A percentile compares a stretch with the other conserved stretches of the same genome.
Conservation (phyloP, 176 grass and related monocot genomes). For the Aechmea fasciata region DNA sequence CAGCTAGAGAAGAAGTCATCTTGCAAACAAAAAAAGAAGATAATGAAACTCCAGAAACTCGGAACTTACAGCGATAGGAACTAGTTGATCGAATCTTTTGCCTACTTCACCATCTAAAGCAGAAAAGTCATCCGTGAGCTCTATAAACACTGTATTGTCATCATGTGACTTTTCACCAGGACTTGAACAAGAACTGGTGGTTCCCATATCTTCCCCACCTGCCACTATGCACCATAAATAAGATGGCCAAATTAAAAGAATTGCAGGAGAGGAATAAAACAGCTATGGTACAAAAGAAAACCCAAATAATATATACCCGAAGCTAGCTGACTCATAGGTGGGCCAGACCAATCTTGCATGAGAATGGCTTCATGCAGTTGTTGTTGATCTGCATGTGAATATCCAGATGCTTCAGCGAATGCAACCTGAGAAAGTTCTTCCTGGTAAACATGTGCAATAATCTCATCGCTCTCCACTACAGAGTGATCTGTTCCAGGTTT, state of each 20-base stretch:
- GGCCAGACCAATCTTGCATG: slow-evolving; percentile 26
- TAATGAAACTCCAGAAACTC: background rate
- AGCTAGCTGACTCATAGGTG: slow-evolving; percentile 24
- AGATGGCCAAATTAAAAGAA: too few relatives aligned
- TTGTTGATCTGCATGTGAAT: slow-evolving; percentile 25
- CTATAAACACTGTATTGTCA: slow-evolving; percentile 19
- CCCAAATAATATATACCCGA: slow-evolving; percentile 22
- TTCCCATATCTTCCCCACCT: slow-evolving; percentile 34
- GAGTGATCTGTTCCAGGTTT: background rate
- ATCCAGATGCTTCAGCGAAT: slow-evolving; percentile 27
- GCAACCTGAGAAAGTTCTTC: slow-evolving; percentile 9
- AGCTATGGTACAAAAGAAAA: background rate
- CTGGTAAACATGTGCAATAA: slow-evolving; percentile 1
- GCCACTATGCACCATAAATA: too few relatives aligned
- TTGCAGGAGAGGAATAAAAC: slow-evolving; percentile 1
- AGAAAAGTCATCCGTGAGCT: slow-evolving; percentile 44
- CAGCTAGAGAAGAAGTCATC: background rate
- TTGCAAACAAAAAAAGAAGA: background rate
- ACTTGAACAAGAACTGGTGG: slow-evolving; percentile 53
- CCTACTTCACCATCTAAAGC: slow-evolving; percentile 53
- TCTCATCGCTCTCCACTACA: slow-evolving; percentile 6
- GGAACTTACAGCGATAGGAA: slow-evolving; percentile 47
- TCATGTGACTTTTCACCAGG: slow-evolving; percentile 21
- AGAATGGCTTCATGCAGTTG: slow-evolving; percentile 26
- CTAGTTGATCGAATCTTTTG: slow-evolving; percentile 51